phyloP scores from a whole-genome alignment of 805 yeast species.

The Myxozyma neglecta region DNA sequence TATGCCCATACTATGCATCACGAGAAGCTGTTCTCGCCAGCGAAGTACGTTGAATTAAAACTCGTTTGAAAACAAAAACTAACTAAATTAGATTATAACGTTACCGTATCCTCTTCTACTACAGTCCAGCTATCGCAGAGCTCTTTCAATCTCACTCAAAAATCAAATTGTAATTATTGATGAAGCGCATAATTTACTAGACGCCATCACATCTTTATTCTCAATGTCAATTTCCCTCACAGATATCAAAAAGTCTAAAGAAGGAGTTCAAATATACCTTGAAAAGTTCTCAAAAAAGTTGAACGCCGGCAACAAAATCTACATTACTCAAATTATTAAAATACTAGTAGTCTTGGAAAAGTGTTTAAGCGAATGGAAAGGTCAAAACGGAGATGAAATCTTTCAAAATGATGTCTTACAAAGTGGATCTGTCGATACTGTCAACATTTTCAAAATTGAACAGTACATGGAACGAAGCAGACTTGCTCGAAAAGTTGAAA shows the following conservation, averaged over 20 bases:
- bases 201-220: conserved; percentile 67
- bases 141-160: conserved; percentile 58
- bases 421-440: conserved; percentile 62
- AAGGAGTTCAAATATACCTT: conserved; percentile 56
- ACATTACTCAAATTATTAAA: conserved; percentile 62
- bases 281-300: conserved; percentile 62
- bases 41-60: conserved; percentile 46
- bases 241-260: conserved; percentile 50
- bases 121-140: conserved; percentile 58
- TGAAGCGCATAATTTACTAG: conserved; percentile 88
- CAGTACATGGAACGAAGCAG: conserved; percentile 65
- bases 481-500: conserved; percentile 80
- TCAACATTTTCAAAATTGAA: conserved; percentile 69
- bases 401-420: conserved; percentile 54
- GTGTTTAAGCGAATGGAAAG: conserved; percentile 22
- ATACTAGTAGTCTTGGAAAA: conserved; percentile 52
- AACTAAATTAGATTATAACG: conserved; percentile 50
- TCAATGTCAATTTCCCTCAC: conserved; percentile 56
- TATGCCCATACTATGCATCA: conserved; percentile 83
- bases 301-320: conserved; percentile 69
- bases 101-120: conserved; percentile 81
- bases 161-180: conserved; percentile 76
- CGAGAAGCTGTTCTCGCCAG: conserved; percentile 57
- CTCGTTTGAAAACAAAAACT: not conserved
- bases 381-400: conserved; percentile 54